Conservation (phyloP, 176 grass and related monocot species). For the Oryza glaberrima region DNA sequence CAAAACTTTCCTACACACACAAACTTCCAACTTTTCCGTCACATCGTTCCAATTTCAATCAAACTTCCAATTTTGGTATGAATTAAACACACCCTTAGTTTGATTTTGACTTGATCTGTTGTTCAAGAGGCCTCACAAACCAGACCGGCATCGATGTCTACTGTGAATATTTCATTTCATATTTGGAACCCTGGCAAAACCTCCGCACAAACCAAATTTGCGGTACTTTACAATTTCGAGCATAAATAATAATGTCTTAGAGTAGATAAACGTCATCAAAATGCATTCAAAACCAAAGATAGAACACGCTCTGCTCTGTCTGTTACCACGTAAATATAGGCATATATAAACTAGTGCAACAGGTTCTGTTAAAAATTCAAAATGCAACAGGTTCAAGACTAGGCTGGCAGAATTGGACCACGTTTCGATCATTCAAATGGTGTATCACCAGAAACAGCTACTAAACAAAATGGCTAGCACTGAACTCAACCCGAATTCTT, state of each 20-base stretch:
- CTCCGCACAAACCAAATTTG: neutral
- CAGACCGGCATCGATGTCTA: neutral
- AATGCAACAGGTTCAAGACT: neutral
- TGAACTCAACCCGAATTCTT: neutral
- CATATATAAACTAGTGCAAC: neutral
- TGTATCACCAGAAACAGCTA: slow-evolving; percentile 10
- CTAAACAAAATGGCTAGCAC: slow-evolving; percentile 12
- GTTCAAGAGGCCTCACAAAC: no score
- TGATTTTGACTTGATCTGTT: no score
- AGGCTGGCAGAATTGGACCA: slow-evolving; percentile 10
- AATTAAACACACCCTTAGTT: no score
- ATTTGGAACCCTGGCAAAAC: no score
- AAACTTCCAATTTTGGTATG: no score
- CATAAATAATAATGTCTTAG: neutral
- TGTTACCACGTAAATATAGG: neutral
- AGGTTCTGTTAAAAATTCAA: neutral
- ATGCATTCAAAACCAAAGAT: neutral
- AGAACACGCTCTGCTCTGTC: neutral
- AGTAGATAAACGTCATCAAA: neutral
- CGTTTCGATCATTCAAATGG: neutral
- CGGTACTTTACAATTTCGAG: neutral
- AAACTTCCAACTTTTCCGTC: no score
- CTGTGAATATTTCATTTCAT: no score
- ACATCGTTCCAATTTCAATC: no score
- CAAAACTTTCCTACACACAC: no score